Base-by-base conservation (phyloP, 371 early-diverging fungal genomes). In the Mucor indicus region DNA sequence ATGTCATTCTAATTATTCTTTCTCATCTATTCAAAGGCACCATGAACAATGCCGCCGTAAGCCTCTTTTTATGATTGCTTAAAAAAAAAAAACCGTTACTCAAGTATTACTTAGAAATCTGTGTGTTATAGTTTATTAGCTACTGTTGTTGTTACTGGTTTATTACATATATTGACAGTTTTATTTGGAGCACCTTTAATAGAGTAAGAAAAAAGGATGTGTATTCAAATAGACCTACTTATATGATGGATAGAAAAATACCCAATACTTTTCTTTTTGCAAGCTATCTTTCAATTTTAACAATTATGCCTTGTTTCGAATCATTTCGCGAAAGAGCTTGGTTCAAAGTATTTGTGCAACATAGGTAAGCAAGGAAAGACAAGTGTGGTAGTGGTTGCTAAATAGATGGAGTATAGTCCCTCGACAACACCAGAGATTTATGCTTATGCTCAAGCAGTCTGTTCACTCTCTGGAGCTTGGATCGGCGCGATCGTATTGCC, bases 401-500 rank as follows among this genome's bases (percentile, higher is more conserved):
- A 12, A 6, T 8, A 29, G 30, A 6, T 29, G 6, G 30, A 29
- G 30, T 29, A 9, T 48, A 74, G 75, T 19, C 75, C 71, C 10
- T 57, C 53, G 21, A 69, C 64, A 9, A 62, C 55, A 2, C 29
- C 56, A 22, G 75, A 75, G 38, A 71, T 75, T 15, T 71, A 61
- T 45, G 71, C 71, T 3, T 75, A 75, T 56, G 52, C 69, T 13
- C 71, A 75, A 58, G 57, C 59, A 1, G 35, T 75, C 10, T 71
- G 72, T 33, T 50, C 69, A 2, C 45, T 75, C 15, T 62, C 67
- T 5, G 75, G 75, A 10, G 71, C 75, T n/a, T 75, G 75, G 75
- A 67, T 75, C 15, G 75, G 75, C 19, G 75, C 75, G 7, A 64
- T 75, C 44, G 75, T 75, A 3, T 51, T 75, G 33, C 75, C 75